phyloP scores from a whole-genome alignment of 371 early-diverging fungal species.

The Lichtheimia corymbifera region DNA sequence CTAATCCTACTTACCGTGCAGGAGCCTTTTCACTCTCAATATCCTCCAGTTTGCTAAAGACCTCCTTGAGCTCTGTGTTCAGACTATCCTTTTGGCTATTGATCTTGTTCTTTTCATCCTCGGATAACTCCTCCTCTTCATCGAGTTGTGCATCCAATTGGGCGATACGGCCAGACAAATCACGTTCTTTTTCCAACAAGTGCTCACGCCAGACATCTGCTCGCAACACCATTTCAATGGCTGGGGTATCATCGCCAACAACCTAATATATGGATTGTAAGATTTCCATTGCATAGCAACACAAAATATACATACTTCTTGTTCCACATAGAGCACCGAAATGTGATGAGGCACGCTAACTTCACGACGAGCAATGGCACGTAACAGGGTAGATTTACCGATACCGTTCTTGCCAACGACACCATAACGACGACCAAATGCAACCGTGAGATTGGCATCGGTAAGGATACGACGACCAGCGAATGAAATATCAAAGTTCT shows the following conservation, averaged over 20 bases:
- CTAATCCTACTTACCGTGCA: slow-evolving; percentile 55
- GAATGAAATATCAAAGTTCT: slow-evolving; percentile 95
- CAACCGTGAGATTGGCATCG: slow-evolving; percentile 80
- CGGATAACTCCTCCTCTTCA: slow-evolving; percentile 37
- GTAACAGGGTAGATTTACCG: slow-evolving; percentile 95
- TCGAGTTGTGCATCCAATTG: slow-evolving; percentile 35
- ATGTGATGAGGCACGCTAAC: slow-evolving; percentile 85
- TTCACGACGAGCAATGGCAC: slow-evolving; percentile 91
- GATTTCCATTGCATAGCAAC: neutral
- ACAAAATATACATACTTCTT: slow-evolving; percentile 69
- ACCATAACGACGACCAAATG: slow-evolving; percentile 92
- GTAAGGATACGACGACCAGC: slow-evolving; percentile 93
- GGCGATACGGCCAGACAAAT: slow-evolving; percentile 48
- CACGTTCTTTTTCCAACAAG: slow-evolving; percentile 84
- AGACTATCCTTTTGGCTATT: slow-evolving; percentile 69
- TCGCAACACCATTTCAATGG: slow-evolving; percentile 86
- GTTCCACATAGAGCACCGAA: slow-evolving; percentile 95
- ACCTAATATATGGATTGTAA: slow-evolving; percentile 52
- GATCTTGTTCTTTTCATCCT: slow-evolving; percentile 59
- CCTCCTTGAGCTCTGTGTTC: slow-evolving; percentile 72
- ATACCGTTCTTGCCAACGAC: slow-evolving; percentile 99
- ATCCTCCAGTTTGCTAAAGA: slow-evolving; percentile 84
- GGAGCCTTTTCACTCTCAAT: slow-evolving; percentile 98
- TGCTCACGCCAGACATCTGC: slow-evolving; percentile 95
- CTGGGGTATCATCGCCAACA: slow-evolving; percentile 86